These are phyloP conservation scores for Simplicillium sp. DNA, from an alignment of 2,329 filamentous ascomycete species.

Conservation along the genomic window DNA sequence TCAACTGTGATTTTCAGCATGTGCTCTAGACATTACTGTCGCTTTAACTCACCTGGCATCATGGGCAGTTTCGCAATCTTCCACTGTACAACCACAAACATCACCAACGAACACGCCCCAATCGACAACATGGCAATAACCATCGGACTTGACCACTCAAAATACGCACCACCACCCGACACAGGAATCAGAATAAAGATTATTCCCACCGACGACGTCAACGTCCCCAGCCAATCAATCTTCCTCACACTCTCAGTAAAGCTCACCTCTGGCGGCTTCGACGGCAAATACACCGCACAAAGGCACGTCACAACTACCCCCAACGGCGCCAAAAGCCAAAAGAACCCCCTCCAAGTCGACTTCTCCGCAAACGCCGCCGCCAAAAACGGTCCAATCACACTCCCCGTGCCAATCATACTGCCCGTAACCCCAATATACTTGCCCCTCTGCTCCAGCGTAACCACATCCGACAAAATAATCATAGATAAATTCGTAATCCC, in stretches of 20 bases:
- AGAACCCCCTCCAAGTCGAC: constrained; percentile 31
- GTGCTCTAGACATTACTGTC: background rate
- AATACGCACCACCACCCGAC: background rate
- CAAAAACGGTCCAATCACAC: constrained; percentile 28
- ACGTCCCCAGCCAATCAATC: constrained; percentile 50
- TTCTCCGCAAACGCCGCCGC: constrained; percentile 26
- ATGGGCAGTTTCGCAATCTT: background rate
- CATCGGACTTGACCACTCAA: constrained; percentile 17
- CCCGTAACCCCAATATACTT: constrained; percentile 21
- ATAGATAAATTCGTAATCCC: constrained; percentile 47
- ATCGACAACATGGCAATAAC: background rate
- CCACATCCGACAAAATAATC: constrained; percentile 28
- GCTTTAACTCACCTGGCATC: background rate
- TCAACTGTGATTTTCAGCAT: background rate
- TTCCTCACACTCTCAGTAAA: constrained; percentile 37
- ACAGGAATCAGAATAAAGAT: background rate
- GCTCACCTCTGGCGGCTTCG: constrained; percentile 35
- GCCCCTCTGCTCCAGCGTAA: constrained; percentile 23
- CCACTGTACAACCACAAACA: background rate
- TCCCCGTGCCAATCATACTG: constrained; percentile 17
- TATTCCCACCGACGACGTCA: constrained; percentile 39
- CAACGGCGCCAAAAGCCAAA: constrained; percentile 39
- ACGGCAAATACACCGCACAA: constrained; percentile 38
- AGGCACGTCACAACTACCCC: constrained; percentile 31
- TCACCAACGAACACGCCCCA: background rate